Evolutionary conservation across 2,329 filamentous ascomycete species (phyloP).

Genomic region (Penicillium sp.): DNA sequence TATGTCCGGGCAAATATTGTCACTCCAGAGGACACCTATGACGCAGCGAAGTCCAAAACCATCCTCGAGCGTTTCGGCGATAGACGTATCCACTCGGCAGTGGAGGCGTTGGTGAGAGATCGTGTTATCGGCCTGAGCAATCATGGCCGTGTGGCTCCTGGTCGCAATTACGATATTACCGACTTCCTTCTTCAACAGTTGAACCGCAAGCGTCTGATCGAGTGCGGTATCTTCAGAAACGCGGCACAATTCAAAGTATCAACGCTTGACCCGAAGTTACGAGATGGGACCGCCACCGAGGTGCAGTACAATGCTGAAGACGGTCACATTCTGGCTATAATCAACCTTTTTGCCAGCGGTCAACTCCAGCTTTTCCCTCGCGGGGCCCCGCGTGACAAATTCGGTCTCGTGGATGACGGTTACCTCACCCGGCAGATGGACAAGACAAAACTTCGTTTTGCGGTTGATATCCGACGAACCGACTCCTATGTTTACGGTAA

Average conservation of each 20-base stretch:
- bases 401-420: slow-evolving; percentile 50
- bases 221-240: slow-evolving; percentile 43
- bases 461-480: slow-evolving; percentile 44
- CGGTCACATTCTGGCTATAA: slow-evolving; percentile 48
- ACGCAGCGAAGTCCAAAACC: slow-evolving; percentile 40
- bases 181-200: slow-evolving; percentile 45
- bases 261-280: slow-evolving; percentile 46
- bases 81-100: slow-evolving; percentile 41
- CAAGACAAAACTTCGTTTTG: slow-evolving; percentile 48
- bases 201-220: slow-evolving; percentile 47
- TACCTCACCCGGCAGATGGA: slow-evolving; percentile 54
- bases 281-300: slow-evolving; percentile 32
- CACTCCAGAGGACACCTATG: slow-evolving; percentile 48
- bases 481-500: slow-evolving; percentile 46
- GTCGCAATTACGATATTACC: slow-evolving; percentile 50
- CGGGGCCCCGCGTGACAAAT: slow-evolving; percentile 49
- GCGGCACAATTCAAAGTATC: slow-evolving; percentile 49
- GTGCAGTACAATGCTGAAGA: slow-evolving; percentile 46
- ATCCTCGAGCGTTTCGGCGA: slow-evolving; percentile 39
- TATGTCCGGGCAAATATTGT: slow-evolving; percentile 55
- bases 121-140: slow-evolving; percentile 45
- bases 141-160: slow-evolving; percentile 44
- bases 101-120: slow-evolving; percentile 46
- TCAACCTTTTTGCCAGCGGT: slow-evolving; percentile 46
- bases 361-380: slow-evolving; percentile 41